These are phyloP conservation scores for Cutaneotrichosporon sp. DNA, from an alignment of 1,284 basidiomycete genomes.

Conservation along the genomic window DNA sequence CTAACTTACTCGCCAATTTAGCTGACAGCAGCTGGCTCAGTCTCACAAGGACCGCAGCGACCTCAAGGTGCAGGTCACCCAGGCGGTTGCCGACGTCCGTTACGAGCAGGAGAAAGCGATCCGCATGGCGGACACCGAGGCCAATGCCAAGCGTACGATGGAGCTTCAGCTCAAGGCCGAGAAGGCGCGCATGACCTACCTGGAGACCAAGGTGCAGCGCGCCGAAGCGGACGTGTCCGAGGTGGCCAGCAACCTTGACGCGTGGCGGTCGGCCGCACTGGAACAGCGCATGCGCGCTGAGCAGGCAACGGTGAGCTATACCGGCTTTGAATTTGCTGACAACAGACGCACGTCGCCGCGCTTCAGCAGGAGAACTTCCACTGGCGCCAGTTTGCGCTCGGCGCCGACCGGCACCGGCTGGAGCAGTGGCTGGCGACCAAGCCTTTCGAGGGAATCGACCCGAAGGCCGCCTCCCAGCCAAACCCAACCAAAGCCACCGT, in stretches of 20 bases:
- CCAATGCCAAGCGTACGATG: slow-evolving; percentile 16
- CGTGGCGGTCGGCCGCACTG: slow-evolving; percentile 23
- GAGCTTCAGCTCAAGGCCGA: slow-evolving; percentile 27
- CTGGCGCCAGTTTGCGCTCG: slow-evolving; percentile 30
- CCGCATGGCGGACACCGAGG: slow-evolving; percentile 20
- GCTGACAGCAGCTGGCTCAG: slow-evolving; percentile 10
- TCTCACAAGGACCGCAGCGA: neutral
- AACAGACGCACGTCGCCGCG: slow-evolving; percentile 21
- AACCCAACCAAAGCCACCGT: neutral
- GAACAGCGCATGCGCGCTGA: slow-evolving; percentile 26
- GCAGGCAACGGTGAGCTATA: slow-evolving; percentile 17
- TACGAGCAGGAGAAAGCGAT: slow-evolving; percentile 23
- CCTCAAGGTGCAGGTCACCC: slow-evolving; percentile 21
- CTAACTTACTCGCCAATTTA: neutral
- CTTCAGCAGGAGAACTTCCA: slow-evolving; percentile 29
- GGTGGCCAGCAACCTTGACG: slow-evolving; percentile 22
- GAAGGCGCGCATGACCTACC: slow-evolving; percentile 22
- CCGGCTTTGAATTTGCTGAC: neutral
- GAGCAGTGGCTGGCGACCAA: slow-evolving; percentile 21
- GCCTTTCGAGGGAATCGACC: slow-evolving; percentile 22
- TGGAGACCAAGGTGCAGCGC: slow-evolving; percentile 21
- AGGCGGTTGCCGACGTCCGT: slow-evolving; percentile 15
- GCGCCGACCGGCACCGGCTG: slow-evolving; percentile 25
- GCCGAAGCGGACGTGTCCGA: slow-evolving; percentile 17
- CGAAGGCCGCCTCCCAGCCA: neutral